Percentiles rank a stretch among this genome's conserved stretches.
These are phyloP conservation scores for Basidioascus undulatus DNA, from an alignment of 768 basidiomycete species.

Conservation along the genomic window DNA sequence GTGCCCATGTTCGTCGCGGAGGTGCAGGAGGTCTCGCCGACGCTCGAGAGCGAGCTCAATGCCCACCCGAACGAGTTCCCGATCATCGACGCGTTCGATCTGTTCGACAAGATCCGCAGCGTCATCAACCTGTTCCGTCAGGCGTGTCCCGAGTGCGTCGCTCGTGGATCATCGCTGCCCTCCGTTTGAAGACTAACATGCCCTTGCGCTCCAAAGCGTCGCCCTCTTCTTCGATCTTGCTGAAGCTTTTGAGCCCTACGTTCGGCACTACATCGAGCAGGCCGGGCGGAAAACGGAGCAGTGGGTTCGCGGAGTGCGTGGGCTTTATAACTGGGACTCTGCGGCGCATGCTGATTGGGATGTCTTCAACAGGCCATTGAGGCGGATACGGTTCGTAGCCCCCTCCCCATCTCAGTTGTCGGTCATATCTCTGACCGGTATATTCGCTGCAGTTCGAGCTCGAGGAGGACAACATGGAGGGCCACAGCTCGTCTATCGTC, in stretches of 20 bases:
- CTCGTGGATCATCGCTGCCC: too few relatives aligned
- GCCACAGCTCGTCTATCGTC: conserved; percentile 87
- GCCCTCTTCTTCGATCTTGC: conserved; percentile 39
- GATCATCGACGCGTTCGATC: background rate
- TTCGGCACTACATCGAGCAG: conserved; percentile 64
- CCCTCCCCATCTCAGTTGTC: too few relatives aligned
- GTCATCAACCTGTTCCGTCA: too few relatives aligned
- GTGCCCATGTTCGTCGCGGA: conserved; percentile 7
- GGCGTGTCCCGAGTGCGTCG: too few relatives aligned
- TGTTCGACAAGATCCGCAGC: conserved; percentile 1
- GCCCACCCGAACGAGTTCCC: background rate
- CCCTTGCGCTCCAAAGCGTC: too few relatives aligned
- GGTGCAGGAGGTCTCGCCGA: too few relatives aligned
- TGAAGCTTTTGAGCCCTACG: conserved; percentile 64
- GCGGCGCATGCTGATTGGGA: background rate
- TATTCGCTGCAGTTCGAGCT: conserved; percentile 25
- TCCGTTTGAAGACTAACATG: too few relatives aligned
- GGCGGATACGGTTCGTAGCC: conserved; percentile 46
- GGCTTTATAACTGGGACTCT: background rate
- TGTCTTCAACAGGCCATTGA: conserved; percentile 36
- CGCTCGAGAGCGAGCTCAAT: too few relatives aligned
- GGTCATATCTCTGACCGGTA: background rate
- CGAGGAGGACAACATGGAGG: conserved; percentile 35
- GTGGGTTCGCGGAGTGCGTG: conserved; percentile 75
- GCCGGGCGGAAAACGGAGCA: conserved; percentile 73